phyloP scores from a whole-genome alignment of 106 monocot genomes.

The Platanthera guangdongensis region DNA sequence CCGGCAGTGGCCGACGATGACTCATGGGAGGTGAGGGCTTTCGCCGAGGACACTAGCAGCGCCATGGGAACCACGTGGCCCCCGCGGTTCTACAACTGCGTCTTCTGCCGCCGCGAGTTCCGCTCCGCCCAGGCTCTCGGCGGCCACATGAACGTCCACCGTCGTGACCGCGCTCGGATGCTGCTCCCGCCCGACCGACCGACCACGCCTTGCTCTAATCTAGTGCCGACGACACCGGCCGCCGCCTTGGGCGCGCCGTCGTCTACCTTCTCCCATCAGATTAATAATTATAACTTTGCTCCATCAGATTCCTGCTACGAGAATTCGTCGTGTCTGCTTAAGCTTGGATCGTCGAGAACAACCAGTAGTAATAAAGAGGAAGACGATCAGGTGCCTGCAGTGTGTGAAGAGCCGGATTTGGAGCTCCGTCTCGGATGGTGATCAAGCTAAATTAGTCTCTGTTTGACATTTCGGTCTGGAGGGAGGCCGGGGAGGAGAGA shows the following conservation, averaged over 20 bases:
- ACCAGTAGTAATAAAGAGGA: neutral
- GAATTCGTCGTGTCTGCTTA: neutral
- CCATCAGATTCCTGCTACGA: neutral
- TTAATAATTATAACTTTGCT: neutral
- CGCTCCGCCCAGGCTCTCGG: slow-evolving; percentile 75
- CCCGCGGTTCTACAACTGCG: slow-evolving; percentile 15
- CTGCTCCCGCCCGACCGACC: neutral
- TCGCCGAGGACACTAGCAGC: neutral
- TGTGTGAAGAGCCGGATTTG: slow-evolving; percentile 19
- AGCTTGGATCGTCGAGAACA: neutral
- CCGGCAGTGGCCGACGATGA: neutral
- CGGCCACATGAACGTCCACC: slow-evolving; percentile 88
- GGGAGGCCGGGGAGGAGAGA: no score
- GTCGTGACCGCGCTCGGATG: slow-evolving; percentile 53
- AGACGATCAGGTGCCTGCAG: neutral
- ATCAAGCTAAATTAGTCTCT: neutral
- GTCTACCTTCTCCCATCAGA: neutral
- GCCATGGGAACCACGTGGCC: neutral
- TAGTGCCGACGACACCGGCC: slow-evolving; percentile 20
- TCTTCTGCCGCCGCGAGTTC: slow-evolving; percentile 73
- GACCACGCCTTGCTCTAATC: neutral
- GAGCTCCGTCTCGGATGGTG: slow-evolving; percentile 22
- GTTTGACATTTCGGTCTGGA: no score
- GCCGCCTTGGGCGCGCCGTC: neutral
- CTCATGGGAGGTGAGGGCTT: slow-evolving; percentile 2